Conservation (phyloP, 139 green algal species). For the Diplosphaera chodatii region DNA sequence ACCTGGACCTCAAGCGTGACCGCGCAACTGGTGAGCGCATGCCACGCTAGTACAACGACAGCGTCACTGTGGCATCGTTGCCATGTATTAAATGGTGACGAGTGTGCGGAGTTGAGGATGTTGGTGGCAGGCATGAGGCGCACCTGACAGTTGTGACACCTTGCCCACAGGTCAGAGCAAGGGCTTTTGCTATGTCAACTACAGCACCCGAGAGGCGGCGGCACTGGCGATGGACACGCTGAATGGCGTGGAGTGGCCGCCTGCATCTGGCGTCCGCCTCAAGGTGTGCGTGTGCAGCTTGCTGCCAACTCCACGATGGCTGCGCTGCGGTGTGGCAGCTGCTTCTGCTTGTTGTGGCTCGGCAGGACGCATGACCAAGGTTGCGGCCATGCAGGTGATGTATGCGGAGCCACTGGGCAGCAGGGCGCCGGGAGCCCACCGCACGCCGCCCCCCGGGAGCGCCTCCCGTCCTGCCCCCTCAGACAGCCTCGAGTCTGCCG, state of each 20-base stretch:
- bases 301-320: too few species aligned
- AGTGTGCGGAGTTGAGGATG: too few species aligned
- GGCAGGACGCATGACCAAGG: too few species aligned
- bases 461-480: neutral
- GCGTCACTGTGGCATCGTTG: too few species aligned
- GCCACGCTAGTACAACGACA: too few species aligned
- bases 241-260: conserved; percentile 81
- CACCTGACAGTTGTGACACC: too few species aligned
- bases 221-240: conserved; percentile 61
- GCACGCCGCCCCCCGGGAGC: neutral
- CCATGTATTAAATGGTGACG: too few species aligned
- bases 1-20: conserved; percentile 83
- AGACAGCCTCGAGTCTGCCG: neutral
- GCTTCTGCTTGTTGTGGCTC: too few species aligned
- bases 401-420: conserved; percentile 40
- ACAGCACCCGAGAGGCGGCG: conserved; percentile 62
- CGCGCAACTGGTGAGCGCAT: conserved; percentile 45
- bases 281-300: conserved; percentile 56
- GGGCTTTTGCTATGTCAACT: conserved; percentile 88
- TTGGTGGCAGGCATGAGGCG: too few species aligned
- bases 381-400: conserved; percentile 26
- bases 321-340: too few species aligned
- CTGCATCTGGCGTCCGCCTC: conserved; percentile 59
- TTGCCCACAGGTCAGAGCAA: conserved; percentile 35
- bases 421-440: neutral